A percentile compares a stretch with the other conserved stretches of the same genome.
Conservation (phyloP, 2,329 filamentous ascomycete species). For the Paradendryphiella salina region DNA sequence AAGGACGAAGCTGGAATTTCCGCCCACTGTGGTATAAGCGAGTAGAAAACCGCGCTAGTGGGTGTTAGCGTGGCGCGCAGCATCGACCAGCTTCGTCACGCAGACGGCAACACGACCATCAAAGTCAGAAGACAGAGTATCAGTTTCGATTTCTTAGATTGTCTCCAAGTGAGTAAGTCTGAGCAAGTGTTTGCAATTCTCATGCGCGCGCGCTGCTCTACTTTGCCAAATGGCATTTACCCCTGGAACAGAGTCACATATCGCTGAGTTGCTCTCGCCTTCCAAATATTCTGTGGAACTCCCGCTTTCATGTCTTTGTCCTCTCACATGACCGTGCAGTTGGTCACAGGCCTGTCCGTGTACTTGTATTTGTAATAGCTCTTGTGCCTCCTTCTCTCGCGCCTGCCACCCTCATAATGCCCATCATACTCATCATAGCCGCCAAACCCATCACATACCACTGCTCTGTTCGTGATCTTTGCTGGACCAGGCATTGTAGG, state of each 20-base stretch:
- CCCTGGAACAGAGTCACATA: background rate
- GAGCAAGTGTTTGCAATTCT: no score
- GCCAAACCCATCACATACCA: slow-evolving; percentile 1
- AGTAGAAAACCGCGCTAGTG: slow-evolving; percentile 18
- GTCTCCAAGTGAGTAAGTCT: no score
- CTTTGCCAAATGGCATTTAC: background rate
- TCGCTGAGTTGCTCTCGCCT: background rate
- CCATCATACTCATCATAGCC: slow-evolving; percentile 12
- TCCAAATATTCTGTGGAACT: no score
- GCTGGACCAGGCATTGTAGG: background rate
- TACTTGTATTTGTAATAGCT: slow-evolving; percentile 29
- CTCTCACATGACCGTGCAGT: slow-evolving; percentile 28
- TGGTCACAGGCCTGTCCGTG: slow-evolving; percentile 24
- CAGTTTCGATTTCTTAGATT: no score
- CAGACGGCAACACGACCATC: background rate
- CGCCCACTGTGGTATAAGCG: slow-evolving; percentile 21
- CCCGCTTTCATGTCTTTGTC: no score
- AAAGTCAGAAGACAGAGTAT: background rate
- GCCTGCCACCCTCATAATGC: slow-evolving; percentile 6
- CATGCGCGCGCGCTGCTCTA: background rate
- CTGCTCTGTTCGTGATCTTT: slow-evolving; percentile 7
- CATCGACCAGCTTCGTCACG: slow-evolving; percentile 1
- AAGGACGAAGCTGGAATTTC: slow-evolving; percentile 14
- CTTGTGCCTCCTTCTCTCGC: slow-evolving; percentile 20
- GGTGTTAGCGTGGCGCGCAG: slow-evolving; percentile 1